Percentiles rank a stretch among this genome's conserved stretches.
These are phyloP conservation scores for Raddia guianensis DNA, from an alignment of 176 grass and related monocot genomes.

Conservation along the genomic window DNA sequence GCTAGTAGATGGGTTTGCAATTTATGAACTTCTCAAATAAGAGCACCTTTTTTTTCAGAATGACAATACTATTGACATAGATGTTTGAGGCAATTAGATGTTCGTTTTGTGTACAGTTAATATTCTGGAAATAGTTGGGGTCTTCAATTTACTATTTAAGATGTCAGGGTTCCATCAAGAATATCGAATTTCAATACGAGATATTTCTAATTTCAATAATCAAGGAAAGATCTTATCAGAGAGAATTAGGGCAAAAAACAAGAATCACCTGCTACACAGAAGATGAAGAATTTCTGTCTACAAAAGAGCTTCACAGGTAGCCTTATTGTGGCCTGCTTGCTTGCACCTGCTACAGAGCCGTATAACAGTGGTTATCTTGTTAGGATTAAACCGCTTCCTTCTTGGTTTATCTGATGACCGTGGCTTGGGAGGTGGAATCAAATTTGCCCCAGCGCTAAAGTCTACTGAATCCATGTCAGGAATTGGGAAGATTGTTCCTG, in stretches of 20 bases:
- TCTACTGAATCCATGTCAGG: slow-evolving; percentile 87
- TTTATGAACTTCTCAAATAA: background rate
- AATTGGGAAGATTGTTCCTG: slow-evolving; percentile 69
- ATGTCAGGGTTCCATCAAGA: background rate
- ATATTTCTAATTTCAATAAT: background rate
- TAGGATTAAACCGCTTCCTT: slow-evolving; percentile 85
- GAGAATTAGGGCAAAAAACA: background rate
- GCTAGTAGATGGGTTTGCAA: background rate
- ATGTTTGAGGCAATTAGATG: background rate
- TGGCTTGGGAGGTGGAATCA: slow-evolving; percentile 70
- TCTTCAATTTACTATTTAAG: slow-evolving; percentile 19
- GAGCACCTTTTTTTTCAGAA: background rate
- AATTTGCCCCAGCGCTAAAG: slow-evolving; percentile 62
- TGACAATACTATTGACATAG: background rate
- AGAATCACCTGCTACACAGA: slow-evolving; percentile 35
- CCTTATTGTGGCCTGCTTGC: slow-evolving; percentile 86
- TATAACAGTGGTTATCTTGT: slow-evolving; percentile 61
- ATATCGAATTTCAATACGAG: background rate
- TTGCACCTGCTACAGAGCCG: slow-evolving; percentile 96
- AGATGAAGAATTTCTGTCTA: slow-evolving; percentile 40
- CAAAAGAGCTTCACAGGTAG: slow-evolving; percentile 83
- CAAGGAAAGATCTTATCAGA: background rate
- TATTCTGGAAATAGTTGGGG: background rate
- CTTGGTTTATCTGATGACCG: slow-evolving; percentile 75
- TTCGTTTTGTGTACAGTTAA: slow-evolving; percentile 25